Evolutionary conservation across 208 protist species (phyloP), one percentile per base, ranked within the genome.

Genomic region (Blechomonas ayalai): DNA sequence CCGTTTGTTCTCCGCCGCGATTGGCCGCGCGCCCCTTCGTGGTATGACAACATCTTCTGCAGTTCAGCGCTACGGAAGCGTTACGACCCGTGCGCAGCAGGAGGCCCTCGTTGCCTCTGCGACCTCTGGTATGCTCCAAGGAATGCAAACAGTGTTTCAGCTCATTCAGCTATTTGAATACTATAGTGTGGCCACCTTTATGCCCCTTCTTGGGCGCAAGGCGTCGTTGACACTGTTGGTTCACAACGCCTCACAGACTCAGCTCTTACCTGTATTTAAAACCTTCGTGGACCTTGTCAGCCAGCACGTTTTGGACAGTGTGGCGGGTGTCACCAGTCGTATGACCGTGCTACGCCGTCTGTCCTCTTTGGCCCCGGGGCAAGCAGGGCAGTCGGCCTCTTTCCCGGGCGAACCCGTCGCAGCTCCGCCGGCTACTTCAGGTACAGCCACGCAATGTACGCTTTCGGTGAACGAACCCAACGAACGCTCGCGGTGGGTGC

Each of bases 161-260:
- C 52, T 92, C 4, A 41, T 86, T 25, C 68, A 81, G 58, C 65
- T 92, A 15, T 83, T 87, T 28, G 61, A 59, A 37, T 92, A 88
- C 63, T 90, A 85, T 57, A 60, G 47, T 10, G 50, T 23, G 16
- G 73, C 68, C 3, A 77, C 69, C 2, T 80, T 88, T 26, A 44
- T 45, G 7, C 70, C 73, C 18, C 47, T 92, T 22, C 63, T 89
- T 22, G 79, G 79, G 0, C 32, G 47, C 16, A 47, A 41, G 13
- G 43, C 79, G 1, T 51, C 68, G 24, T 65, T 91, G 32, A 82
- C 74, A 10, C 43, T 46, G n/a, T 56, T 85, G 15, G 47, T 87
- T 8, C 41, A 46, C 5, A 57, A 80, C 38, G 65, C 67, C 15
- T 60, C 63, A n/a, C 70, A 68, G 24, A 27, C 67, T 19, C 58